Evolutionary conservation across 805 yeast genomes (phyloP).

Genomic region (Clavispora carvajalis): DNA sequence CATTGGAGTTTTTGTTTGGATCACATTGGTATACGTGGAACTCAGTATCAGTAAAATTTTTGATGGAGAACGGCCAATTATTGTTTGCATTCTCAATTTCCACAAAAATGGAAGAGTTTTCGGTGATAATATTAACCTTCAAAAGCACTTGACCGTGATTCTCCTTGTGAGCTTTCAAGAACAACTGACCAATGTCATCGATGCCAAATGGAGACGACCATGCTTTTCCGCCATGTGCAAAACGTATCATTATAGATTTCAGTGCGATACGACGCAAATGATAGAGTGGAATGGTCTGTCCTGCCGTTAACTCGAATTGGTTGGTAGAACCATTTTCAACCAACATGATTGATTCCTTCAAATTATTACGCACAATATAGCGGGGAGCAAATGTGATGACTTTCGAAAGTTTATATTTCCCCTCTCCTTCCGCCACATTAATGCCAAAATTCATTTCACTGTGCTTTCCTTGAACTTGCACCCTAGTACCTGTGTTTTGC

Average conservation of each 20-base stretch:
- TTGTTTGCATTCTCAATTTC: slow-evolving; percentile 66
- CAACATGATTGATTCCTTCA: slow-evolving; percentile 51
- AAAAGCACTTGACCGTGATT: slow-evolving; percentile 65
- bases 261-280: slow-evolving; percentile 50
- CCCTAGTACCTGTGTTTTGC: slow-evolving; percentile 53
- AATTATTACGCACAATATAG: slow-evolving; percentile 63
- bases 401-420: slow-evolving; percentile 71
- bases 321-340: slow-evolving; percentile 65
- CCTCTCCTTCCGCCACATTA: slow-evolving; percentile 74
- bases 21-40: slow-evolving; percentile 83
- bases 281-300: slow-evolving; percentile 53
- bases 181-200: slow-evolving; percentile 78
- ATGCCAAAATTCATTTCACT: slow-evolving; percentile 73
- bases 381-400: slow-evolving; percentile 80
- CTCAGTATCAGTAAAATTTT: slow-evolving; percentile 86
- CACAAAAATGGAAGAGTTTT: slow-evolving; percentile 75
- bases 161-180: slow-evolving; percentile 61
- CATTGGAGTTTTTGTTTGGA: slow-evolving; percentile 65
- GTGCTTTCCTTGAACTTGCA: slow-evolving; percentile 44
- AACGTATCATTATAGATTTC: slow-evolving; percentile 59
- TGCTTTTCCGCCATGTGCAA: slow-evolving; percentile 48
- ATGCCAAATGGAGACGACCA: slow-evolving; percentile 91
- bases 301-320: slow-evolving; percentile 41
- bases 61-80: slow-evolving; percentile 88
- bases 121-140: slow-evolving; percentile 70